Conservation (phyloP, 257 asterid species). For the Solanum chiquidenum region DNA sequence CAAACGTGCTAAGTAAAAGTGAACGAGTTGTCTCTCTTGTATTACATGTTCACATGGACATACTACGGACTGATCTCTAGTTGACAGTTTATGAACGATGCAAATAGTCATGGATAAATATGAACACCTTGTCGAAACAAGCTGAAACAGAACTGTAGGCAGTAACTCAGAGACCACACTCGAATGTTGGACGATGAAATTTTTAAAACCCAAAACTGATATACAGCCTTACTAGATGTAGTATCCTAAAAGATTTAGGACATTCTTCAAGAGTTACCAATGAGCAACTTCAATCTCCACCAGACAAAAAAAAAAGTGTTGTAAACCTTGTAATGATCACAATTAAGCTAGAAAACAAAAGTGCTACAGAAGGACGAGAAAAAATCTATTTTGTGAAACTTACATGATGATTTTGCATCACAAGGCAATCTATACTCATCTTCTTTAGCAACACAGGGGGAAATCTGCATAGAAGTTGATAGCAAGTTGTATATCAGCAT, state of each 20-base stretch:
- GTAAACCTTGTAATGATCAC: background rate
- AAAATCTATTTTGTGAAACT: background rate
- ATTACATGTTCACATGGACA: background rate
- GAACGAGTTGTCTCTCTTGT: background rate
- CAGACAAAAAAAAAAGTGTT: background rate
- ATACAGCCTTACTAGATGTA: background rate
- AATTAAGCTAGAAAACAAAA: background rate
- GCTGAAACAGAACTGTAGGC: background rate
- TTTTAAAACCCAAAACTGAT: background rate
- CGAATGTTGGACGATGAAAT: background rate
- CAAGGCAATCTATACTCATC: conserved; percentile 79
- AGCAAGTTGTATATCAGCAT: background rate
- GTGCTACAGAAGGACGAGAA: background rate
- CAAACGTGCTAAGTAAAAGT: background rate
- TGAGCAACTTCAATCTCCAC: background rate
- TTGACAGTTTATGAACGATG: background rate
- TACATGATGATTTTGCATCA: conserved; percentile 86
- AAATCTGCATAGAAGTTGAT: conserved; percentile 37
- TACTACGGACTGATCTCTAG: background rate
- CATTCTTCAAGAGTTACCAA: background rate
- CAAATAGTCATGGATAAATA: background rate
- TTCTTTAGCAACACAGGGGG: conserved; percentile 7
- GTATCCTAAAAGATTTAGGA: background rate
- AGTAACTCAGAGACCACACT: background rate
- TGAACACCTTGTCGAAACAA: background rate